Base-by-base conservation (phyloP, 1,284 basidiomycete species). In the Chiua sp. region DNA sequence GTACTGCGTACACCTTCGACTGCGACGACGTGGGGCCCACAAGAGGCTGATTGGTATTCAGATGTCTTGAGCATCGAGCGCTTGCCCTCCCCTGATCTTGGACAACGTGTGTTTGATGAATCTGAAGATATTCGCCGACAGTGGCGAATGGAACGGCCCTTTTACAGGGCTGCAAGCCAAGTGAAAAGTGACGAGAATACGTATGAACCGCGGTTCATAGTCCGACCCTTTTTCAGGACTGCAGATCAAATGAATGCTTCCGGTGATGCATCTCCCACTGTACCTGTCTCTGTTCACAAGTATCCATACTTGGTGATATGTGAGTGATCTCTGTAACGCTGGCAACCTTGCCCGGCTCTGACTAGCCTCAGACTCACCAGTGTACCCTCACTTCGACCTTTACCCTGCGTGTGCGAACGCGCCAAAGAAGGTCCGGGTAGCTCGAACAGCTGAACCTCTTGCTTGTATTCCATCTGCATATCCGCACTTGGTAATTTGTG, bases 1-100 rank as follows among this genome's bases (percentile, higher is more conserved):
- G 86, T 88, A 15, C 79, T 80, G 57, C 75, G n/a, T n/a, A 88
- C 85, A 12, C 80, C 82, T 3, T 76, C 78, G 11, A 75, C 76
- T 37, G 74, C 72, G 16, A 78, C 77, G 12, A 69, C 63, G 49
- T 77, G 75, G 75, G 76, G 69, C 35, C 68, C 66, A 59, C 68
- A 57, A 30, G 64, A 74, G 42, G 60, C 65, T 30, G 65, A 64
- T 44, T 44, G 59, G 59, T 57, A 56, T 42, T 66, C 67, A n/a
- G 62, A 66, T 8, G 55, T 55, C 11, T 12, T 10, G 26, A 68
- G 55, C 16, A 62, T 60, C 12, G 56, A 62, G 23, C 53, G 63
- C 20, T 32, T 73, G 13, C 75, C 75, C 3, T 72, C 76, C 26
- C 71, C 72, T 11, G 77, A 78, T 59, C 64, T 77, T 48, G 76